Evolutionary conservation across 208 protist genomes (phyloP).

Genomic region (Leishmania tarentolae): DNA sequence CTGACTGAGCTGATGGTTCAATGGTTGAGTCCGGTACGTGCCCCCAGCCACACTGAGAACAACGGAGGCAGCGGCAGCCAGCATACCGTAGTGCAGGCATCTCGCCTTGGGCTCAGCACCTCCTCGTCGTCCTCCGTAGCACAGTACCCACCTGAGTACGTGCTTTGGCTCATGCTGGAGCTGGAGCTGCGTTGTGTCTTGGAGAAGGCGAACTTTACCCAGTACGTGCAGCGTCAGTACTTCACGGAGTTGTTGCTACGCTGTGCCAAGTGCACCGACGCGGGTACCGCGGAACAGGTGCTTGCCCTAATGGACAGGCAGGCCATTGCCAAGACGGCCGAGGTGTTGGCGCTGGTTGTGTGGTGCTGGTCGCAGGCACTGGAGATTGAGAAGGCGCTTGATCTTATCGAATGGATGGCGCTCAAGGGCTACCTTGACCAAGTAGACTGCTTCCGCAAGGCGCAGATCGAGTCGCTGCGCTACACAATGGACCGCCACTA

Average conservation of each 20-base stretch:
- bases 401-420: constrained; percentile 80
- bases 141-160: constrained; percentile 73
- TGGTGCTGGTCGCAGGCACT: constrained; percentile 75
- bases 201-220: constrained; percentile 73
- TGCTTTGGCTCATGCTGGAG: constrained; percentile 84
- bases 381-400: constrained; percentile 75
- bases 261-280: constrained; percentile 79
- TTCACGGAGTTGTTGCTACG: constrained; percentile 72
- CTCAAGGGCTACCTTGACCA: constrained; percentile 78
- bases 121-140: background rate
- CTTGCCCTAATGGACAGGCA: constrained; percentile 89
- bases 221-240: constrained; percentile 78
- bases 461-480: constrained; percentile 65
- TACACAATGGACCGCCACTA: constrained; percentile 86
- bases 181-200: constrained; percentile 82
- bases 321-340: constrained; percentile 66
- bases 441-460: constrained; percentile 64
- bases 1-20: constrained; percentile 65
- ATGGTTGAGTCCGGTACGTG: constrained; percentile 36
- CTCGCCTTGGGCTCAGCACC: constrained; percentile 7
- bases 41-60: background rate
- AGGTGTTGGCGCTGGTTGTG: constrained; percentile 75
- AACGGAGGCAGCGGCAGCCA: background rate
- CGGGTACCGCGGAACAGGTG: constrained; percentile 60
- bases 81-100: constrained; percentile 8